Evolutionary conservation across 1,284 basidiomycete genomes (phyloP), one percentile per base, ranked within the genome.

Genomic region (Ganoderma sinense): DNA sequence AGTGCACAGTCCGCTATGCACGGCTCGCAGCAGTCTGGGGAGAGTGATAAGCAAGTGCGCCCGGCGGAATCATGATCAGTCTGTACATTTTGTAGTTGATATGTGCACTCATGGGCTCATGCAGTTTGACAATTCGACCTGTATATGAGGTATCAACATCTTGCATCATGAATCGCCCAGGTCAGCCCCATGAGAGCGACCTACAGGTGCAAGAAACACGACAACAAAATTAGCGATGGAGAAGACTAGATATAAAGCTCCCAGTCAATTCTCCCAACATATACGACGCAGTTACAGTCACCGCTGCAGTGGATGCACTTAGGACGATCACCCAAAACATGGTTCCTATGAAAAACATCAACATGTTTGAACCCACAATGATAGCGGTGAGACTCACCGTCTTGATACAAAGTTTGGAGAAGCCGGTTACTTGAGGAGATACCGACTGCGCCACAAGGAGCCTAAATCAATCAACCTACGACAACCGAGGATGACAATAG

Each of bases 201-300:
- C 18, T 8, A 66, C 65, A 1, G 65, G 33, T 6, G 58, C 31
- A 7, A 29, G 13, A 5, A 66, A 18, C 58, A 66, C 61, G 20
- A 61, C 58, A 8, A 51, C 23, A 16, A 66, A 23, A 43, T 66
- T 66, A 2, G 59, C 23, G 5, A 60, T 26, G 58, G 65, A 66
- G 20, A 66, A 31, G 4, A 43, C 65, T 66, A n/a, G 2, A n/a
- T 23, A n/a, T 8, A 4, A 48, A 56, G 39, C 18, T 23, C 4
- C n/a, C 8, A 13, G 4, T 23, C 36, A 39, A 2, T 39, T 2
- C 1, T 11, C 6, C 36, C 36, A 7, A 39, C 4, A 10, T 11
- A 39, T 39, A 39, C 2, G 36, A 11, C 36, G 0, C 36, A 39
- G 36, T 39, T 1, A 39, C 36, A 2, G 6, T 39, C 36, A 11